phyloP scores from a whole-genome alignment of 768 basidiomycete genomes.

The Leccinum disarticulatum region DNA sequence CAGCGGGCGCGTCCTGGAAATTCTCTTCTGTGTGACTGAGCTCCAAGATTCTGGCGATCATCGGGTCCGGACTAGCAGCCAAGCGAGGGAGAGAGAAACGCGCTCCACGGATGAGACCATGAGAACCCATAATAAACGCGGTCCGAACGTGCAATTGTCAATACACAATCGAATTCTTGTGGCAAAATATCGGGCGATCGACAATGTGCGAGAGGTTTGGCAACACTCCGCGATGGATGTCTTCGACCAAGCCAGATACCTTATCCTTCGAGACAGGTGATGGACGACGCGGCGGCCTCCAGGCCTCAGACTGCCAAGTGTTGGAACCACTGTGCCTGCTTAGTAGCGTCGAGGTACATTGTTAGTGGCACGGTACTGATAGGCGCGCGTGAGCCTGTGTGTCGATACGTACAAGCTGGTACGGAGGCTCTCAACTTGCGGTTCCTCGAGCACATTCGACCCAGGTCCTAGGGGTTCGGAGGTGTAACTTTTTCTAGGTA shows the following conservation, averaged over 20 bases:
- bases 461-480: neutral
- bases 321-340: neutral
- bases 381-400: neutral
- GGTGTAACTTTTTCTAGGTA: neutral
- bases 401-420: neutral
- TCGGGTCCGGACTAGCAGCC: neutral
- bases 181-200: neutral
- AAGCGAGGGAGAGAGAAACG: neutral
- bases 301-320: neutral
- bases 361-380: neutral
- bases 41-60: neutral
- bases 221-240: neutral
- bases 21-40: no score
- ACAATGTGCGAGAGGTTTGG: neutral
- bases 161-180: neutral
- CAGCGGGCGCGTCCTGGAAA: no score
- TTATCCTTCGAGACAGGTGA: neutral
- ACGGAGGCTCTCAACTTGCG: neutral
- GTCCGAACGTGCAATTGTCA: neutral
- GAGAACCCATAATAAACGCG: no score
- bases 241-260: no score
- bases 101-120: neutral
- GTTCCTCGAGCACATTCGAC: neutral
- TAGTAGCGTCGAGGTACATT: neutral
- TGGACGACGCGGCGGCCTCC: neutral